Evolutionary conservation across 1,284 basidiomycete genomes (phyloP).

Genomic region (Neolentinus lepideus): DNA sequence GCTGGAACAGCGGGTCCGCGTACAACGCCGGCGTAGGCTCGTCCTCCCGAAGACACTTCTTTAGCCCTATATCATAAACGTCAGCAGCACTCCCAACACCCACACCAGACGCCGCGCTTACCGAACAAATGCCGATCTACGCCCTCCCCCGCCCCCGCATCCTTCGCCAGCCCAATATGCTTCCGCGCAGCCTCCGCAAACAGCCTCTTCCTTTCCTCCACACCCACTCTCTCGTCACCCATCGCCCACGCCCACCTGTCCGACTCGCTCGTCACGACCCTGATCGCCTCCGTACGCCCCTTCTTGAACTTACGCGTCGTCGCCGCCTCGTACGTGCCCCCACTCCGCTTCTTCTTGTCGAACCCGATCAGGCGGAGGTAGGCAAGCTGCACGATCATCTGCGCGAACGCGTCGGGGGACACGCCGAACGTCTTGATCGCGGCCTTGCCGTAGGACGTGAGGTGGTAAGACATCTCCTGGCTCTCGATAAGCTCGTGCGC

Average conservation of each 20-base stretch:
- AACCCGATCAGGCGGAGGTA: conserved; percentile 59
- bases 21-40: conserved; percentile 65
- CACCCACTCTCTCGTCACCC: conserved; percentile 38
- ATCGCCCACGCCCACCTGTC: conserved; percentile 73
- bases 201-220: conserved; percentile 43
- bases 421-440: conserved; percentile 83
- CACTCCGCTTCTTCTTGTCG: conserved; percentile 32
- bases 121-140: conserved; percentile 83
- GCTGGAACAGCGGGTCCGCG: conserved; percentile 61
- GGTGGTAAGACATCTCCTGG: conserved; percentile 61
- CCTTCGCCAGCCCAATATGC: conserved; percentile 66
- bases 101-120: conserved; percentile 15
- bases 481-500: conserved; percentile 56
- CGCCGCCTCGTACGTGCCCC: conserved; percentile 86
- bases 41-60: conserved; percentile 51
- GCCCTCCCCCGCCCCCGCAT: conserved; percentile 68
- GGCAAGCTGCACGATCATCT: conserved; percentile 85
- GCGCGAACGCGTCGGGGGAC: conserved; percentile 89
- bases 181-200: conserved; percentile 64
- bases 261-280: conserved; percentile 68
- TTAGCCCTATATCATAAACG: conserved; percentile 44
- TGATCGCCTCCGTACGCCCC: conserved; percentile 84
- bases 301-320: conserved; percentile 80
- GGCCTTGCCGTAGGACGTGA: conserved; percentile 79
- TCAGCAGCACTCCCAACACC: neutral